Evolutionary conservation across 2,329 filamentous ascomycete genomes (phyloP).

Genomic region (Paecilomyces sp.): DNA sequence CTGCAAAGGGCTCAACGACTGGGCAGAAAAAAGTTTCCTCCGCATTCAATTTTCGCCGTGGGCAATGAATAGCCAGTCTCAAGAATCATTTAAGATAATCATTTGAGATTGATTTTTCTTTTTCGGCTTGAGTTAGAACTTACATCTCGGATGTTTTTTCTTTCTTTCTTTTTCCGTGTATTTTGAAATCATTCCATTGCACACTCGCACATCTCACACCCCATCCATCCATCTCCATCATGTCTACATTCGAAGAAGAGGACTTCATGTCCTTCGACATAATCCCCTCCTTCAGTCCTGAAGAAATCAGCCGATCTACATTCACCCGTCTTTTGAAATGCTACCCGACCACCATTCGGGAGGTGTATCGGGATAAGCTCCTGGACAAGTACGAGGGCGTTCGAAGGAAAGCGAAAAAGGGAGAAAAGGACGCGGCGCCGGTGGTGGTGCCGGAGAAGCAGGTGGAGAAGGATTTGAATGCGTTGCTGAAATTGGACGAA

Average conservation of each 20-base stretch:
- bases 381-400: slow-evolving; percentile 9
- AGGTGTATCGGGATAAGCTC: slow-evolving; percentile 16
- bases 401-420: slow-evolving; percentile 13
- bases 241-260: neutral
- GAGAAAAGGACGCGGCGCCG: neutral
- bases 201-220: too few relatives aligned
- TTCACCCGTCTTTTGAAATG: slow-evolving; percentile 18
- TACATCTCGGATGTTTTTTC: too few relatives aligned
- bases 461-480: slow-evolving; percentile 13
- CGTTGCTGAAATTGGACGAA: slow-evolving; percentile 25
- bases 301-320: slow-evolving; percentile 15
- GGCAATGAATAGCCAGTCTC: too few relatives aligned
- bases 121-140: too few relatives aligned
- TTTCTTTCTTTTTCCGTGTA: too few relatives aligned
- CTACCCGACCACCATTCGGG: slow-evolving; percentile 19
- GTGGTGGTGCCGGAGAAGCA: slow-evolving; percentile 3
- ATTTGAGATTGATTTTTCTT: too few relatives aligned
- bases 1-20: too few relatives aligned
- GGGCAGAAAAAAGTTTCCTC: too few relatives aligned
- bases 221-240: neutral
- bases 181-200: too few relatives aligned
- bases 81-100: too few relatives aligned
- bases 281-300: slow-evolving; percentile 12
- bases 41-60: too few relatives aligned
- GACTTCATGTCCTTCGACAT: neutral